Percentiles rank a stretch among this genome's conserved stretches.
Conservation (phyloP, 768 basidiomycete species). For the Chlorophyllum brunneum region DNA sequence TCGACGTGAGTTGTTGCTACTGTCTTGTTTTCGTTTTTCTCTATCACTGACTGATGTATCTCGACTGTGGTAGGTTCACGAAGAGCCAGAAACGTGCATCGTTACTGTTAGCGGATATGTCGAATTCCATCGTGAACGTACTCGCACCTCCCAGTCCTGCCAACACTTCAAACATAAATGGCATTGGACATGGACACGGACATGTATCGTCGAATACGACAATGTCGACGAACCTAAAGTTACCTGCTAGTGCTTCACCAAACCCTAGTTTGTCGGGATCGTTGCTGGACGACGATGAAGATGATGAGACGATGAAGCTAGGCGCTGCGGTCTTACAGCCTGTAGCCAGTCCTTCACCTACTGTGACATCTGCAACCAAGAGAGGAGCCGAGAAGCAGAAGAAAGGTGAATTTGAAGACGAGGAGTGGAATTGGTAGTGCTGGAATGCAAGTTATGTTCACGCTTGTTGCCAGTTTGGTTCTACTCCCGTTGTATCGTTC, state of each 20-base stretch:
- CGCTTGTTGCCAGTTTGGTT: too few species aligned
- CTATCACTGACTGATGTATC: background rate
- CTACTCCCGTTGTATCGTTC: too few species aligned
- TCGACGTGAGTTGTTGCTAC: constrained; percentile 42
- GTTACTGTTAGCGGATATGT: constrained; percentile 59
- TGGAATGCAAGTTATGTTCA: too few species aligned
- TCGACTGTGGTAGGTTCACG: constrained; percentile 42
- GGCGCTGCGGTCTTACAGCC: constrained; percentile 21
- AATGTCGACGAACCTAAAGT: background rate
- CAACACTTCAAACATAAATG: too few species aligned
- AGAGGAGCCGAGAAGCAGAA: constrained; percentile 2
- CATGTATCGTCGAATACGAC: background rate
- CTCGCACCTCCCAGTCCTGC: constrained; percentile 24
- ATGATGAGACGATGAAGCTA: constrained; percentile 20
- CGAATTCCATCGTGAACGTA: constrained; percentile 49
- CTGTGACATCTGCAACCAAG: constrained; percentile 8
- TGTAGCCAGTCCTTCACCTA: constrained; percentile 9
- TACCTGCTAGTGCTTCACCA: constrained; percentile 13
- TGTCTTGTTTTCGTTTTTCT: background rate
- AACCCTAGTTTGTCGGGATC: constrained; percentile 18
- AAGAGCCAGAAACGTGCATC: constrained; percentile 71
- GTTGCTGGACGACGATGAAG: constrained; percentile 20
- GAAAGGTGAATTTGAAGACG: constrained; percentile 36
- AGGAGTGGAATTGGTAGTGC: constrained; percentile 58
- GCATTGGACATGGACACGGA: background rate